Percentiles rank a stretch among this genome's conserved stretches.
phyloP scores from a whole-genome alignment of 1,139 yeast species.

The Eremothecium coryli region DNA sequence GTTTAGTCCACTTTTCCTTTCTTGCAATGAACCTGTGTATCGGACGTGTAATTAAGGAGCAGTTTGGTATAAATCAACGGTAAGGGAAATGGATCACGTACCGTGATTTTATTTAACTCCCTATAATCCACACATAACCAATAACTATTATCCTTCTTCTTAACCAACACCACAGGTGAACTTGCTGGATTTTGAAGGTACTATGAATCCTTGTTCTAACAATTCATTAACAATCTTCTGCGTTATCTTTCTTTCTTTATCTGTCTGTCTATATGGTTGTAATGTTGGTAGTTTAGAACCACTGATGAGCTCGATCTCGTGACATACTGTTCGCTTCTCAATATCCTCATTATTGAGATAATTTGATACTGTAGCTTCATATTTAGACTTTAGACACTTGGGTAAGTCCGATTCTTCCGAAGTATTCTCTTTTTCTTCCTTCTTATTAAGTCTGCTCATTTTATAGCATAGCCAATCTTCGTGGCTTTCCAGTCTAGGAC shows the following conservation, averaged over 20 bases:
- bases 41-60: conserved; percentile 7
- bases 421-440: neutral
- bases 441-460: neutral
- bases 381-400: neutral
- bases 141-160: conserved; percentile 20
- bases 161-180: conserved; percentile 19
- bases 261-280: conserved; percentile 10
- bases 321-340: conserved; percentile 1
- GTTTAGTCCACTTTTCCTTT: conserved; percentile 3
- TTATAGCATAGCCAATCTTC: conserved; percentile 1
- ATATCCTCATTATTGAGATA: neutral
- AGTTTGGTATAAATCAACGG: conserved; percentile 17
- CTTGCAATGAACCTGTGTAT: conserved; percentile 6
- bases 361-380: conserved; percentile 4
- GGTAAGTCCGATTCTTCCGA: conserved; percentile 1
- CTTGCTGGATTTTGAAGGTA: conserved; percentile 15
- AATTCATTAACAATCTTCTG: conserved; percentile 10
- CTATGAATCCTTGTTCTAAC: conserved; percentile 12
- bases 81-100: conserved; percentile 21
- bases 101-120: conserved; percentile 18
- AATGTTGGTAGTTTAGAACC: conserved; percentile 6
- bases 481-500: neutral
- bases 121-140: conserved; percentile 24
- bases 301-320: conserved; percentile 7
- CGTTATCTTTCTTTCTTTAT: conserved; percentile 6